Evolutionary conservation across 345 rosid genomes (phyloP).

Genomic region (Acer yangbiense): DNA sequence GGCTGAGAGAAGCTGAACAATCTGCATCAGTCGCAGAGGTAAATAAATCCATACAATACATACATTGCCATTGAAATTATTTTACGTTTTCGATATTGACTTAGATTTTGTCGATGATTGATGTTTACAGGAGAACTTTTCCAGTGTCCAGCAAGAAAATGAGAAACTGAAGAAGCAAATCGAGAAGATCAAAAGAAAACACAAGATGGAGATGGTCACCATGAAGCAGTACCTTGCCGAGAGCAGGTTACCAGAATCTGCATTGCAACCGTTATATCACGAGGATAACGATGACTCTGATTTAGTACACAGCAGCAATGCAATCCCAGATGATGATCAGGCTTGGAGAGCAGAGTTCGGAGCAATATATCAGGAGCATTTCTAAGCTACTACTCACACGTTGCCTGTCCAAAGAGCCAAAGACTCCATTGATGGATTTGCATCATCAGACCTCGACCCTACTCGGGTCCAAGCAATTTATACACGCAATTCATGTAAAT

Average conservation of each 20-base stretch:
- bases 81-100: background rate
- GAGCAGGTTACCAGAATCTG: conserved; percentile 87
- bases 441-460: conserved; percentile 18
- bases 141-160: conserved; percentile 58
- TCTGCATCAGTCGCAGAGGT: conserved; percentile 84
- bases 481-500: background rate
- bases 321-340: conserved; percentile 61
- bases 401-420: background rate
- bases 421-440: conserved; percentile 28
- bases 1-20: conserved; percentile 92
- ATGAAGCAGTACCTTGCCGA: conserved; percentile 82
- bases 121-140: conserved; percentile 57
- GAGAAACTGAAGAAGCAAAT: conserved; percentile 85
- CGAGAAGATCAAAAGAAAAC: conserved; percentile 85
- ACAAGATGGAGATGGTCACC: conserved; percentile 88
- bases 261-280: conserved; percentile 55
- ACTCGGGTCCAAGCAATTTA: conserved; percentile 21
- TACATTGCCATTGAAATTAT: background rate
- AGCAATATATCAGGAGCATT: conserved; percentile 78
- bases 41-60: conserved; percentile 5
- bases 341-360: conserved; percentile 98
- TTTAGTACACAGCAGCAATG: conserved; percentile 19
- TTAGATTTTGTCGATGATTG: no score
- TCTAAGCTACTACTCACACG: conserved; percentile 18
- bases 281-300: conserved; percentile 37